A percentile compares a stretch with the other conserved stretches of the same genome.
Evolutionary conservation across 441 rosid genomes (phyloP).

Genomic region (Corymbia citriodora): DNA sequence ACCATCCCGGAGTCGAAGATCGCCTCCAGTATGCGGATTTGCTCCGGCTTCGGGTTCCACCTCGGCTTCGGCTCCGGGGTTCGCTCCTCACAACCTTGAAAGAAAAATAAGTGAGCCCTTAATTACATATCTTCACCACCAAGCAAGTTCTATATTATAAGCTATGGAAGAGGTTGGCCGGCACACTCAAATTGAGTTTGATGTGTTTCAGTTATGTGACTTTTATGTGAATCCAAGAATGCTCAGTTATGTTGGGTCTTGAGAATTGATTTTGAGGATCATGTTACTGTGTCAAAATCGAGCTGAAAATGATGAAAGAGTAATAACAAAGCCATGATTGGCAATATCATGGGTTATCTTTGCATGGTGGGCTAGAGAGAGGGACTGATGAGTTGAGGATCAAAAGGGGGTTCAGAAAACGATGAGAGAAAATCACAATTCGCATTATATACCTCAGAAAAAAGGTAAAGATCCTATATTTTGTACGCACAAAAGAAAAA

Average conservation of each 20-base stretch:
- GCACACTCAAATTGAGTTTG: not conserved
- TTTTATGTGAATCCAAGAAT: not conserved
- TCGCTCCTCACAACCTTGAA: slow-evolving; percentile 72
- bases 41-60: slow-evolving; percentile 99
- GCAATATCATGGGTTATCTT: not conserved
- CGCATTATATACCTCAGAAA: not conserved
- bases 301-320: not conserved
- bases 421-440: not conserved
- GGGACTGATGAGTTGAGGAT: not conserved
- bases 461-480: not conserved
- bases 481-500: not conserved
- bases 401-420: not conserved
- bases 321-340: not conserved
- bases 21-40: slow-evolving; percentile 90
- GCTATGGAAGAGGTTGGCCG: not conserved
- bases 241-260: not conserved
- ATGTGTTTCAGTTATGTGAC: not conserved
- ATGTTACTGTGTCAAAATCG: slow-evolving; percentile 5
- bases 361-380: not conserved
- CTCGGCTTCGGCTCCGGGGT: slow-evolving; percentile 99
- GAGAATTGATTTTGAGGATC: not conserved
- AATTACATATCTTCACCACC: not conserved
- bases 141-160: not conserved
- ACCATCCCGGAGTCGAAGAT: slow-evolving; percentile 99
- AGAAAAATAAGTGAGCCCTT: not conserved